Evolutionary conservation across 495 filamentous ascomycete genomes (phyloP).

Genomic region (Penicillium parvum): DNA sequence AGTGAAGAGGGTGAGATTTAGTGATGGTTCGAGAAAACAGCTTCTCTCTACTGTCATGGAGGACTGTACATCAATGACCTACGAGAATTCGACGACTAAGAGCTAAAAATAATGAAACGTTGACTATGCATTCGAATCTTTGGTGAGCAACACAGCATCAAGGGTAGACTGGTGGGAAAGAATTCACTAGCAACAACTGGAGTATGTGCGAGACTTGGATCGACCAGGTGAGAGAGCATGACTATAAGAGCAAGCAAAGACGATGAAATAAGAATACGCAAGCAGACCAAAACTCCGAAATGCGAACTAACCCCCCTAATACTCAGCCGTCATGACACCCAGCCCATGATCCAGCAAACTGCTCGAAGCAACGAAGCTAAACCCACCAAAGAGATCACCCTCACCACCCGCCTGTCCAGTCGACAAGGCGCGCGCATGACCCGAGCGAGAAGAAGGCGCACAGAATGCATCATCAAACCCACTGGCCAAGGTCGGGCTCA

Average conservation of each 20-base stretch:
- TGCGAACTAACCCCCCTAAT: constrained; percentile 7
- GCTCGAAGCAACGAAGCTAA: constrained; percentile 88
- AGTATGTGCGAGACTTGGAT: no score
- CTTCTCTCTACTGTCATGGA: constrained; percentile 1
- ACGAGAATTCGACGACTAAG: constrained; percentile 12
- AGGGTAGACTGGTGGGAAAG: no score
- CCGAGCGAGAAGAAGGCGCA: constrained; percentile 6
- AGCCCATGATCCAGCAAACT: constrained; percentile 68
- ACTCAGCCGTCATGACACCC: constrained; percentile 26
- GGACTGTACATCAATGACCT: constrained; percentile 13
- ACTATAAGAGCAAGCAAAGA: neutral
- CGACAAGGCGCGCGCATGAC: constrained; percentile 16
- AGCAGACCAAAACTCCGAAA: neutral
- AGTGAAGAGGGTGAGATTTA: constrained; percentile 47
- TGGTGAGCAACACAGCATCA: no score
- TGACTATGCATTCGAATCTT: neutral
- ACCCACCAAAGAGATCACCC: constrained; percentile 84
- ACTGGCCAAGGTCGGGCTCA: constrained; percentile 62
- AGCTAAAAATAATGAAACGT: neutral
- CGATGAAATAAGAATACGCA: neutral
- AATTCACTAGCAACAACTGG: no score
- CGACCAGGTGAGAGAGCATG: neutral
- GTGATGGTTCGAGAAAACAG: neutral
- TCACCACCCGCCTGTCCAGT: constrained; percentile 28
- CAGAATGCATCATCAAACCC: constrained; percentile 28